phyloP scores from a whole-genome alignment of 768 basidiomycete species.

The Pleurotus platypus region DNA sequence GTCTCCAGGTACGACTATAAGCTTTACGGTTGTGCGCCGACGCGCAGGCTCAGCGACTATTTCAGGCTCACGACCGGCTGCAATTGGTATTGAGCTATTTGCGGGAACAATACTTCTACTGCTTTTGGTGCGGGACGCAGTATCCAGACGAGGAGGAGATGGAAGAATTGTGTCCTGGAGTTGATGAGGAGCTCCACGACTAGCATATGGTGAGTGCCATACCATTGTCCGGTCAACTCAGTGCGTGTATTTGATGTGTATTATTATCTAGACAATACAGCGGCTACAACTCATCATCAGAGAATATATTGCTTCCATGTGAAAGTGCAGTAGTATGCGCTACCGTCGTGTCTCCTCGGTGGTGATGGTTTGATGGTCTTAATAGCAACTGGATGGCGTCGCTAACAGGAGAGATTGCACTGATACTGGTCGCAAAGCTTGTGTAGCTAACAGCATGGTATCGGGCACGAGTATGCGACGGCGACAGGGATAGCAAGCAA shows the following conservation, averaged over 20 bases:
- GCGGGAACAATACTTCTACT: slow-evolving; percentile 68
- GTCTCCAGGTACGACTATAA: slow-evolving; percentile 48
- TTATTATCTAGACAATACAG: background rate
- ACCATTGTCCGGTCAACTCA: background rate
- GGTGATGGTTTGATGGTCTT: background rate
- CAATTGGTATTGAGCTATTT: slow-evolving; percentile 68
- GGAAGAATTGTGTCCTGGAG: slow-evolving; percentile 66
- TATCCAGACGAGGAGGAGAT: slow-evolving; percentile 64
- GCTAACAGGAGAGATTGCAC: too few relatives aligned
- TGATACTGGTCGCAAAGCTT: too few relatives aligned
- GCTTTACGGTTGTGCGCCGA: background rate
- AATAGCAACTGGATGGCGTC: background rate
- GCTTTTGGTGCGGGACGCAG: slow-evolving; percentile 86
- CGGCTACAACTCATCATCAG: too few relatives aligned
- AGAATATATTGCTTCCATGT: background rate
- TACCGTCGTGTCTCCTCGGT: background rate
- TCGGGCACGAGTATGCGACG: background rate
- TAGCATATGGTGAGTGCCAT: slow-evolving; percentile 26
- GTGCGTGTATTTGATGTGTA: background rate
- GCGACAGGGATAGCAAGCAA: background rate
- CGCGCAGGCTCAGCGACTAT: too few relatives aligned
- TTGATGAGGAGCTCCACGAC: slow-evolving; percentile 77
- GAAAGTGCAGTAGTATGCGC: background rate
- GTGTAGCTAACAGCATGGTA: background rate
- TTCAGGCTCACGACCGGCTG: slow-evolving; percentile 69